A percentile compares a stretch with the other conserved stretches of the same genome.
These are phyloP conservation scores for Mycena filopes DNA, from an alignment of 768 basidiomycete species.

Conservation along the genomic window DNA sequence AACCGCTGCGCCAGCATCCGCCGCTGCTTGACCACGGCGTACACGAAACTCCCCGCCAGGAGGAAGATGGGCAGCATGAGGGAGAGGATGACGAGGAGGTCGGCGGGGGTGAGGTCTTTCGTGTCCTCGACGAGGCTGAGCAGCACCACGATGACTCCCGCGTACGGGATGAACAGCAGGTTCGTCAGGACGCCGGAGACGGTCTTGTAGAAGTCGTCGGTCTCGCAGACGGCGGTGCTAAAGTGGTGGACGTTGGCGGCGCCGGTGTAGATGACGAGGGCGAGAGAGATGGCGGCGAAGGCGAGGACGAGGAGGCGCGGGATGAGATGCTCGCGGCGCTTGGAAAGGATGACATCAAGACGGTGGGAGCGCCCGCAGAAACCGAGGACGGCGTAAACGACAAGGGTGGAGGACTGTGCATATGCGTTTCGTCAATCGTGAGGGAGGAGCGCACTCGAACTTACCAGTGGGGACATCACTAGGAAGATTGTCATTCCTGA, in stretches of 20 bases:
- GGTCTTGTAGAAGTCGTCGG: not conserved
- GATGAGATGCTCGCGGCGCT: constrained; percentile 15
- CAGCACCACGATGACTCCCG: not conserved
- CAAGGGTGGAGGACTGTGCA: constrained; percentile 7
- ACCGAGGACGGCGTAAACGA: constrained; percentile 15
- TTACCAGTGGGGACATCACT: constrained; percentile 19
- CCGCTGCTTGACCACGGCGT: not conserved
- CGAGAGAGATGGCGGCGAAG: not conserved
- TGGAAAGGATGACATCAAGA: constrained; percentile 3
- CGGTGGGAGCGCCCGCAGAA: constrained; percentile 7
- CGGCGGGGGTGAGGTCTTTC: not conserved
- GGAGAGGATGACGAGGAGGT: not conserved
- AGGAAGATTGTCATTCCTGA: constrained; percentile 13
- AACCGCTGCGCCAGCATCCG: not conserved
- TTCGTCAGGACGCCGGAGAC: not conserved
- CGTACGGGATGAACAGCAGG: constrained; percentile 17
- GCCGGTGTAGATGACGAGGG: constrained; percentile 11
- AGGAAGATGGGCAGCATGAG: not conserved
- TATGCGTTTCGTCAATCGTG: not conserved
- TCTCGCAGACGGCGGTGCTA: not conserved
- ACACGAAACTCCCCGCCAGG: not conserved
- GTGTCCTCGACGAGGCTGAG: not conserved
- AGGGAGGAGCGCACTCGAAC: not conserved
- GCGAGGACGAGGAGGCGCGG: constrained; percentile 10
- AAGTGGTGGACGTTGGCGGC: not conserved